phyloP scores from a whole-genome alignment of 1,284 basidiomycete species.

The Apiotrichum sp. region DNA sequence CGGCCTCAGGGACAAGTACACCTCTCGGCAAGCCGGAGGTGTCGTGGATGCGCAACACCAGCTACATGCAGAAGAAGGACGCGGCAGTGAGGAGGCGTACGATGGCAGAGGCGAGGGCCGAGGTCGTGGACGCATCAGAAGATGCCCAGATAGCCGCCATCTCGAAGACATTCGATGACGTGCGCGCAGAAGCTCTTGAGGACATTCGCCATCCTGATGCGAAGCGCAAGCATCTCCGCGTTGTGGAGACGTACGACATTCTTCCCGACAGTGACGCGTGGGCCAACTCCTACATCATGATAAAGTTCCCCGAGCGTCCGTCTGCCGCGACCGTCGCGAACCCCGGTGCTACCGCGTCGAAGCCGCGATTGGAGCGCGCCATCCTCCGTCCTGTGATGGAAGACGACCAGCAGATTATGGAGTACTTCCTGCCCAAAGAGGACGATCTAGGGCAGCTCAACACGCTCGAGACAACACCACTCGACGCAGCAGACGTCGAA shows the following conservation, averaged over 20 bases:
- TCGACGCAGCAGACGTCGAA: constrained; percentile 20
- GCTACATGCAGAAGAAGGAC: constrained; percentile 62
- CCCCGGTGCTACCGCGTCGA: constrained; percentile 53
- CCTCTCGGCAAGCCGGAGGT: constrained; percentile 53
- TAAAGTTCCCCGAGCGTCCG: constrained; percentile 81
- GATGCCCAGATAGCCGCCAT: constrained; percentile 74
- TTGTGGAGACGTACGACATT: constrained; percentile 74
- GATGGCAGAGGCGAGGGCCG: constrained; percentile 32
- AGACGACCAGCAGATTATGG: constrained; percentile 75
- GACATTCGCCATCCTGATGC: constrained; percentile 58
- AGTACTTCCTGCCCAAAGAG: constrained; percentile 78
- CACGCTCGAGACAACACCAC: constrained; percentile 20
- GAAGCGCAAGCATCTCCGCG: constrained; percentile 67
- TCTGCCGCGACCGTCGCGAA: constrained; percentile 61
- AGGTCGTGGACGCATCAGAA: constrained; percentile 66
- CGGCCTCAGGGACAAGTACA: neutral
- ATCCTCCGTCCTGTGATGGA: constrained; percentile 74
- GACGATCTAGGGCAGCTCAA: constrained; percentile 52
- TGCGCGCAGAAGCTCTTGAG: constrained; percentile 55
- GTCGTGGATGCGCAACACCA: constrained; percentile 81
- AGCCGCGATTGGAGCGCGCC: constrained; percentile 64
- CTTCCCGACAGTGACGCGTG: constrained; percentile 81
- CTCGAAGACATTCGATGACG: constrained; percentile 68
- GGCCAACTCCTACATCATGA: constrained; percentile 81
- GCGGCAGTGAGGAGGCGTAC: constrained; percentile 19